A percentile compares a stretch with the other conserved stretches of the same genome.
These are phyloP conservation scores for Articulospora tetracladia DNA, from an alignment of 495 filamentous ascomycete genomes.

Conservation along the genomic window DNA sequence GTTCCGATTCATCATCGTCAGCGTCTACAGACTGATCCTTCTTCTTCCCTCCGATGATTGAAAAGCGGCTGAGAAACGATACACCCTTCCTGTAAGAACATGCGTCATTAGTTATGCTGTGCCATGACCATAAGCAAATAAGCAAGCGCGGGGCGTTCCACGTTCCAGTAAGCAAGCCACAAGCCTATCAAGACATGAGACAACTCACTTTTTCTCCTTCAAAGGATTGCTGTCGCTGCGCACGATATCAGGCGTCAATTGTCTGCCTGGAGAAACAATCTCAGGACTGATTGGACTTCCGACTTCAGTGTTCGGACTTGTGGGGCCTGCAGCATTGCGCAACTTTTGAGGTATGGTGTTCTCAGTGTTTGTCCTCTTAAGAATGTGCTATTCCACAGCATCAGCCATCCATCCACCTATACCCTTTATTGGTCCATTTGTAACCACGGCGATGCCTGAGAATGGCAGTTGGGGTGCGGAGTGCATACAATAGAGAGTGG, in stretches of 20 bases:
- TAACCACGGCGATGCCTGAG: not conserved
- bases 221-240: conserved; percentile 37
- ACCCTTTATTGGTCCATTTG: not conserved
- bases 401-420: conserved; percentile 11
- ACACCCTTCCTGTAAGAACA: conserved; percentile 65
- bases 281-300: conserved; percentile 45
- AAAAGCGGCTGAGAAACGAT: conserved; percentile 81
- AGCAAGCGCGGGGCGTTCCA: not conserved
- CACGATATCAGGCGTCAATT: conserved; percentile 28
- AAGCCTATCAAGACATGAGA: conserved; percentile 12
- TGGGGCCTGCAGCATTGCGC: conserved; percentile 44
- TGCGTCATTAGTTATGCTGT: conserved; percentile 17
- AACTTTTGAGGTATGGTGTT: conserved; percentile 64
- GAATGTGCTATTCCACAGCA: conserved; percentile 49
- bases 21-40: conserved; percentile 53
- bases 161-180: conserved; percentile 8
- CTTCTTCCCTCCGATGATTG: conserved; percentile 75
- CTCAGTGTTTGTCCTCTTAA: conserved; percentile 76
- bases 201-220: conserved; percentile 38
- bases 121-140: conserved; percentile 4
- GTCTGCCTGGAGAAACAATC: conserved; percentile 32
- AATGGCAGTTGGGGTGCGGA: not conserved
- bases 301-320: conserved; percentile 47
- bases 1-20: conserved; percentile 68
- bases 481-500: conserved; percentile 51